Evolutionary conservation across 225 moss, liverwort and hornwort species (phyloP).

Genomic region (Antitrichia curtipendula): DNA sequence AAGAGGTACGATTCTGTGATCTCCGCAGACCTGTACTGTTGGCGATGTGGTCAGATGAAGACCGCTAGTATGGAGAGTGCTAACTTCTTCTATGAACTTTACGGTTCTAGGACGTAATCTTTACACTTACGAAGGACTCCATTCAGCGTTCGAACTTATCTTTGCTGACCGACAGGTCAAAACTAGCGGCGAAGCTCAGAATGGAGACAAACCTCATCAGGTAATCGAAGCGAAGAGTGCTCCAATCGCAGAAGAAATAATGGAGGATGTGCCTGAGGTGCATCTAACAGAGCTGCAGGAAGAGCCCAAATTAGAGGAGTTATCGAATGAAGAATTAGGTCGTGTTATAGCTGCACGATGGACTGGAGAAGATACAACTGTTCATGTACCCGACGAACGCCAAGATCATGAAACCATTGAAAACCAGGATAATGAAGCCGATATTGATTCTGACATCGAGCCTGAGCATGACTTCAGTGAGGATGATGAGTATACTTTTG

Average conservation of each 20-base stretch:
- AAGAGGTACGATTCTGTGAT: slow-evolving; percentile 13
- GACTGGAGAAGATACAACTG: slow-evolving; percentile 84
- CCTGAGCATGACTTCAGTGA: slow-evolving; percentile 48
- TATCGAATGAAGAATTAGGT: slow-evolving; percentile 71
- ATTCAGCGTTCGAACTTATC: neutral
- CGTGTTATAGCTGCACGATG: slow-evolving; percentile 82
- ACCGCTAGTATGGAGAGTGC: neutral
- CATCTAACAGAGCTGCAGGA: slow-evolving; percentile 30
- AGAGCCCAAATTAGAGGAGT: slow-evolving; percentile 51
- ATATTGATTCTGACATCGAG: slow-evolving; percentile 22
- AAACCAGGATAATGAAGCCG: slow-evolving; percentile 21
- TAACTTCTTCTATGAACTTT: neutral
- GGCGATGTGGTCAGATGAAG: neutral
- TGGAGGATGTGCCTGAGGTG: slow-evolving; percentile 12
- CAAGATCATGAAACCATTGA: slow-evolving; percentile 2
- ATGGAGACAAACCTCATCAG: neutral
- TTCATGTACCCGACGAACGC: slow-evolving; percentile 27
- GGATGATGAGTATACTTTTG: slow-evolving; percentile 31
- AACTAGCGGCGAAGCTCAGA: slow-evolving; percentile 12
- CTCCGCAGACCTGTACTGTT: neutral
- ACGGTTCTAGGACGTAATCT: neutral
- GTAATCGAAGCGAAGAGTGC: neutral
- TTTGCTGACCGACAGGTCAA: slow-evolving; percentile 9
- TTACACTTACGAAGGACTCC: neutral
- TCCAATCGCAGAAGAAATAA: neutral